Evolutionary conservation across 352 stramenopile genomes (phyloP).

Genomic region (Pythium oligandrum): DNA sequence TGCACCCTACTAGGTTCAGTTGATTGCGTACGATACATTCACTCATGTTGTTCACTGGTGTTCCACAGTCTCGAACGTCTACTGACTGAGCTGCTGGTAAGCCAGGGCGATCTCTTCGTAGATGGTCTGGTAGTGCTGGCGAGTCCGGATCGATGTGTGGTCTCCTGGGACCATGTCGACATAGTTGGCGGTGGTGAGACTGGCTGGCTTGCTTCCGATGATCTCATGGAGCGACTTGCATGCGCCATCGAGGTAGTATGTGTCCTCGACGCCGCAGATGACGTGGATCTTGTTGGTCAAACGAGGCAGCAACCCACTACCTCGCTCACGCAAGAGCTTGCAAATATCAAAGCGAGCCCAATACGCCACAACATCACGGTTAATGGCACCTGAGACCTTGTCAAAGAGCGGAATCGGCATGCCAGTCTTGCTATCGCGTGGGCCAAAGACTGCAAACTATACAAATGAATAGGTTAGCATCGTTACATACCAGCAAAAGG

Average conservation of each 20-base stretch:
- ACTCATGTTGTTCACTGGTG: too few relatives aligned
- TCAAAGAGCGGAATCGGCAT: slow-evolving; percentile 65
- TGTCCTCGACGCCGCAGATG: slow-evolving; percentile 67
- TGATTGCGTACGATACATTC: too few relatives aligned
- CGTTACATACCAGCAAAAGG: neutral
- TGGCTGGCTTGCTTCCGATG: slow-evolving; percentile 24
- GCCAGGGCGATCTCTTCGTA: slow-evolving; percentile 56
- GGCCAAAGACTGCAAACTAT: slow-evolving; percentile 63
- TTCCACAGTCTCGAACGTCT: too few relatives aligned
- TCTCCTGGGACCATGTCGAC: slow-evolving; percentile 67
- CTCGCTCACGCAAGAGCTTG: slow-evolving; percentile 35
- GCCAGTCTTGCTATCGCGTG: slow-evolving; percentile 30
- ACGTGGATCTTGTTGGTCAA: slow-evolving; percentile 66
- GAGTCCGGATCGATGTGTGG: slow-evolving; percentile 65
- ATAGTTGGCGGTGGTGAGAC: slow-evolving; percentile 41
- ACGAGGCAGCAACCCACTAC: slow-evolving; percentile 31
- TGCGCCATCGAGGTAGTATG: slow-evolving; percentile 69
- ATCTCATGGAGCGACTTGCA: slow-evolving; percentile 55
- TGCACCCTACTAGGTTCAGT: too few relatives aligned
- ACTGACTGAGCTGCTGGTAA: neutral
- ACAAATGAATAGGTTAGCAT: neutral
- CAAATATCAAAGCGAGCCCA: slow-evolving; percentile 68
- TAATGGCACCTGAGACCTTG: slow-evolving; percentile 68
- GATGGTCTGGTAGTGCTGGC: slow-evolving; percentile 53
- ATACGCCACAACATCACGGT: slow-evolving; percentile 44